Base-by-base conservation (phyloP, 1,284 basidiomycete genomes). In the Moesziomyces antarcticus region DNA sequence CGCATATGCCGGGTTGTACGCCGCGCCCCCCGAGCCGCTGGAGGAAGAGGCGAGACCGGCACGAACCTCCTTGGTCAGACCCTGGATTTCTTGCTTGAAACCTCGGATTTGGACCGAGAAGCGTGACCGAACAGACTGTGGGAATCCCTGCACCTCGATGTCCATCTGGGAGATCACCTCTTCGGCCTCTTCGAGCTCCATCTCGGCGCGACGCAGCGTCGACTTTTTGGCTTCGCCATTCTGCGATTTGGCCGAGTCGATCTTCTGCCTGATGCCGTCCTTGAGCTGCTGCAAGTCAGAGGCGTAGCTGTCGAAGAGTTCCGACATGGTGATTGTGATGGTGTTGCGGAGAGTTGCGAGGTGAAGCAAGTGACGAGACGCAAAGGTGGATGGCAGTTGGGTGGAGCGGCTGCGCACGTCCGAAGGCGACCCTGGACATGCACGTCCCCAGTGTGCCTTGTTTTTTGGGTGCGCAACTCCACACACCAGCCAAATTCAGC, bases 121-220 rank as follows among this genome's bases (percentile, higher is more conserved):
- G 44, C 77, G 64, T 43, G 72, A 73, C 24, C 79, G 77, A 24
- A 83, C 77, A 44, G 79, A 76, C 79, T 92, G 90, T 0, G 95
- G 94, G 84, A 98, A 95, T 13, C 92, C 92, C 81, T 95, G 94
- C n/a, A 97, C 91, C 86, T 99, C 97, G 68, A 99, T 92, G 85
- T 98, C 95, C 96, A 99, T 98, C 89, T 99, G 97, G 37, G 93
- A 93, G 11, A 82, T 68, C 35, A 98, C 94, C 87, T 99, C 97
- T 78, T 98, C 95, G 0, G 95, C 96, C 85, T 99, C 97, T 82
- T 99, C 97, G 3, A 97, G 87, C 84, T 99, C 96, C 88, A 95
- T 93, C 82, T 96, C 93, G 21, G 93, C 92, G 67, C 93, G 87
- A 71, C 95, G 88, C 71, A 98, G 85, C 3, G 91, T 87, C 0